Percentiles rank a stretch among this genome's conserved stretches.
phyloP scores from a whole-genome alignment of 2,329 filamentous ascomycete species.

The Monilinia fructigena region DNA sequence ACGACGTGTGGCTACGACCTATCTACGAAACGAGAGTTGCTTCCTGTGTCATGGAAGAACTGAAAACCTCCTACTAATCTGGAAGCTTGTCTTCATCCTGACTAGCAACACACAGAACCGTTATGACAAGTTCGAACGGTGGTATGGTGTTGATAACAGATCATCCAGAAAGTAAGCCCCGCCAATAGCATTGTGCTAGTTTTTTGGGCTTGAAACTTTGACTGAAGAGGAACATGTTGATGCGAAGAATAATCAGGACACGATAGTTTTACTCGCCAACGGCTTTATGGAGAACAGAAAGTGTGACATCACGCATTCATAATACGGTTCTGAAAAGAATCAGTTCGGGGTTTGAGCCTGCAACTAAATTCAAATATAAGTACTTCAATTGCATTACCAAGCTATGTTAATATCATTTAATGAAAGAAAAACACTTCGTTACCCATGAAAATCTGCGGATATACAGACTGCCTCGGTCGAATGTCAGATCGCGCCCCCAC shows the following conservation, averaged over 20 bases:
- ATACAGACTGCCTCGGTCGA: not conserved
- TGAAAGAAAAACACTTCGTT: constrained; percentile 7
- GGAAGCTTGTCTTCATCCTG: not conserved
- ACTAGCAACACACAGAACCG: not conserved
- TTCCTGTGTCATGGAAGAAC: not conserved
- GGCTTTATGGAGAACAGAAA: not conserved
- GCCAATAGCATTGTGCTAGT: not conserved
- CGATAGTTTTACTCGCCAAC: not conserved
- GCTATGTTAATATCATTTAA: not conserved
- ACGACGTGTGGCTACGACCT: not conserved
- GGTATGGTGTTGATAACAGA: not conserved
- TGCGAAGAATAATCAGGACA: not conserved
- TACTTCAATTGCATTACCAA: not conserved
- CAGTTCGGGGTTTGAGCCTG: not conserved
- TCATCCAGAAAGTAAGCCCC: not conserved
- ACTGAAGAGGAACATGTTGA: not conserved
- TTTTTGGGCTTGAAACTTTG: not conserved
- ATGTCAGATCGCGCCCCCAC: not conserved
- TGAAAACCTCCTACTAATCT: not conserved
- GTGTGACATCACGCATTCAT: not conserved
- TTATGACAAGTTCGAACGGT: not conserved
- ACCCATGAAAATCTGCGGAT: not conserved
- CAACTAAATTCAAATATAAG: not conserved
- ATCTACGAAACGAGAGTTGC: not conserved
- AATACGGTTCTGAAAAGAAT: not conserved